These are phyloP conservation scores for Phaeotremella skinneri DNA, from an alignment of 768 basidiomycete genomes.

Conservation along the genomic window DNA sequence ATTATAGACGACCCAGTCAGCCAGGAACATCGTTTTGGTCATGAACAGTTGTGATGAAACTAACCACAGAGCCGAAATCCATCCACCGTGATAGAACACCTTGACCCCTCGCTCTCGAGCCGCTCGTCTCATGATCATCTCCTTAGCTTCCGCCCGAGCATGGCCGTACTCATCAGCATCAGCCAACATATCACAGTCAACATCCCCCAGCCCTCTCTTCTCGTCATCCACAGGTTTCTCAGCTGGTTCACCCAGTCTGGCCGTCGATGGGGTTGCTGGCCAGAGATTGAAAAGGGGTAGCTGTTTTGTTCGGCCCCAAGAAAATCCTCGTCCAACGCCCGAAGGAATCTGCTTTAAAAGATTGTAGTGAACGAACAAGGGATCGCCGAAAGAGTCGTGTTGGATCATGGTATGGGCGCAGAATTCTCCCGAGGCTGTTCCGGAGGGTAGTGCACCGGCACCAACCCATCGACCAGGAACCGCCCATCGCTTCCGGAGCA, in stretches of 20 bases:
- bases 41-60: slow-evolving; percentile 7
- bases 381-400: slow-evolving; percentile 48
- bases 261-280: slow-evolving; percentile 34
- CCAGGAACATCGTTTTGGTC: neutral
- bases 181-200: slow-evolving; percentile 48
- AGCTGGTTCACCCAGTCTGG: slow-evolving; percentile 27
- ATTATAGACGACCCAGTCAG: neutral
- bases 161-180: slow-evolving; percentile 43
- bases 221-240: slow-evolving; percentile 27
- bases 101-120: slow-evolving; percentile 43
- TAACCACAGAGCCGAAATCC: slow-evolving; percentile 46
- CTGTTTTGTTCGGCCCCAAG: slow-evolving; percentile 47
- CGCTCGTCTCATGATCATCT: slow-evolving; percentile 43
- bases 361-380: slow-evolving; percentile 53
- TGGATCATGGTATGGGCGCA: slow-evolving; percentile 49
- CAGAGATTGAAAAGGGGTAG: slow-evolving; percentile 42
- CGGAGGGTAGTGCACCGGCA: slow-evolving; percentile 51
- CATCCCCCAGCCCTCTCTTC: slow-evolving; percentile 37
- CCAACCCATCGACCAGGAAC: slow-evolving; percentile 55
- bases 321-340: slow-evolving; percentile 42
- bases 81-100: slow-evolving; percentile 43
- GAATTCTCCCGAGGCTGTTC: slow-evolving; percentile 33
- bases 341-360: slow-evolving; percentile 53
- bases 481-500: slow-evolving; percentile 55
- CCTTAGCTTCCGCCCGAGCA: slow-evolving; percentile 35